A percentile compares a stretch with the other conserved stretches of the same genome.
Evolutionary conservation across 116 monocot species (phyloP).

Genomic region (Papilionanthe hybrid): DNA sequence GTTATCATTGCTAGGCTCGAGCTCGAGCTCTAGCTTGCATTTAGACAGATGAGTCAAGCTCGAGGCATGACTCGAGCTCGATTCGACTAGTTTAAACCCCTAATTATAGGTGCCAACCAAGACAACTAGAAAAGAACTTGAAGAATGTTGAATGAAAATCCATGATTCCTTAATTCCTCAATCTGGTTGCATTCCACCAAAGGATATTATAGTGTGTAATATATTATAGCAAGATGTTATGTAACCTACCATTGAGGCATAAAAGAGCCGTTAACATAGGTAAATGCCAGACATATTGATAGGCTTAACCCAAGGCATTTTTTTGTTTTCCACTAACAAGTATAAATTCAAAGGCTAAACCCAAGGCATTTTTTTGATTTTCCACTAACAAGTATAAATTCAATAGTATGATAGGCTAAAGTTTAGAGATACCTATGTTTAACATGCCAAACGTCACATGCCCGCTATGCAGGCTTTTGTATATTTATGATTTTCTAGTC

Average conservation of each 20-base stretch:
- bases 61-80: too few species aligned
- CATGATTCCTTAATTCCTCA: neutral
- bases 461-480: too few species aligned
- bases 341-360: neutral
- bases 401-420: too few species aligned
- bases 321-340: neutral
- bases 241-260: neutral
- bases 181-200: neutral
- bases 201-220: neutral
- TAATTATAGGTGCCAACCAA: neutral
- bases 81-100: too few species aligned
- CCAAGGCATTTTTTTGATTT: neutral
- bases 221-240: neutral
- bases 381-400: neutral
- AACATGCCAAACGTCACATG: too few species aligned
- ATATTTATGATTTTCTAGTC: too few species aligned
- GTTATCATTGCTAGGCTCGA: too few species aligned
- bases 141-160: neutral
- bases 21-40: too few species aligned
- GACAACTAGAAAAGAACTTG: neutral
- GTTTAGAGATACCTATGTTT: too few species aligned
- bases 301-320: neutral
- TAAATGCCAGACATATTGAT: neutral
- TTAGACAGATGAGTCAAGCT: too few species aligned
- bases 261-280: neutral